These are phyloP conservation scores for Spizellomyces punctatus DNA, from an alignment of 192 early-diverging fungal species.

Conservation along the genomic window DNA sequence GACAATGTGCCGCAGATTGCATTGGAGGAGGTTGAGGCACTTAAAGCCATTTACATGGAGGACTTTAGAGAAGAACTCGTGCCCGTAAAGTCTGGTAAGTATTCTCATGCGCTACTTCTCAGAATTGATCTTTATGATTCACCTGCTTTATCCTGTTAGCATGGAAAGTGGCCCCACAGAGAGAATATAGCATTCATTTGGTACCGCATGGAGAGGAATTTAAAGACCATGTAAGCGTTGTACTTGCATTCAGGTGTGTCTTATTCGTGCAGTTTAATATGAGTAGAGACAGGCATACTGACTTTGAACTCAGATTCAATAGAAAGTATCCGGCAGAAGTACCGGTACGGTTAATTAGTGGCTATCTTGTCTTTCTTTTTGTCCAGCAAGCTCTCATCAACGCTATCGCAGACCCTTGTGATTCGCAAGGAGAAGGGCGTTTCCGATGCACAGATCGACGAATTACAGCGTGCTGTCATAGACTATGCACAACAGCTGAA, in stretches of 20 bases:
- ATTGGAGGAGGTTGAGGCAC: conserved; percentile 29
- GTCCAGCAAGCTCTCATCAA: no score
- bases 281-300: background rate
- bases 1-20: conserved; percentile 12
- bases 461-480: conserved; percentile 12
- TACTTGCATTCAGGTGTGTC: conserved; percentile 19
- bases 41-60: conserved; percentile 37
- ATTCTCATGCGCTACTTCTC: background rate
- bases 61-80: conserved; percentile 22
- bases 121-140: background rate
- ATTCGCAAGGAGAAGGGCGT: background rate
- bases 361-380: no score
- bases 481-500: background rate
- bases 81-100: conserved; percentile 4
- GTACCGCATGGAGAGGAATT: conserved; percentile 21
- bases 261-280: background rate
- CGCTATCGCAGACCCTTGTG: background rate
- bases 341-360: conserved; percentile 4
- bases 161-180: conserved; percentile 25
- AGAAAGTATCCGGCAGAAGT: conserved; percentile 30
- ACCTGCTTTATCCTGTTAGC: background rate
- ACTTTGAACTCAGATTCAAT: conserved; percentile 13
- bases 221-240: conserved; percentile 20
- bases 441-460: conserved; percentile 34
- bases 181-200: conserved; percentile 15